These are phyloP conservation scores for Torulaspora gathmanii DNA, from an alignment of 805 yeast species.

Conservation along the genomic window DNA sequence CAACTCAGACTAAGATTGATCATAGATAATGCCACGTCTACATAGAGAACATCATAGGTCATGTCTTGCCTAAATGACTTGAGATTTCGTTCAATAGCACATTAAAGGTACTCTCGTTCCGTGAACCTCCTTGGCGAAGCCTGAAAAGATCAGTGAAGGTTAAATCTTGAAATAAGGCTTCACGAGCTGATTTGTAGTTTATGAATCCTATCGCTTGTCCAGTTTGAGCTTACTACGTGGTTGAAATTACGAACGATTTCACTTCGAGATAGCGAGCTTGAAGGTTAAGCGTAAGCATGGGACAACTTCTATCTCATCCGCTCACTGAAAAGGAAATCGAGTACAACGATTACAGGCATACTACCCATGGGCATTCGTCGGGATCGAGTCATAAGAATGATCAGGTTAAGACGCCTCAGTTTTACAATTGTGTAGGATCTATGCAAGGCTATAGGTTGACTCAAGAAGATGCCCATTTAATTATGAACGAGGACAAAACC, in stretches of 20 bases:
- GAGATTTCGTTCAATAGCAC: background rate
- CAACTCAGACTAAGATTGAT: constrained; percentile 2
- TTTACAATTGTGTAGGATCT: constrained; percentile 58
- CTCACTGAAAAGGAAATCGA: constrained; percentile 62
- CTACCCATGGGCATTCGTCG: constrained; percentile 9
- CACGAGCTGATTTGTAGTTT: background rate
- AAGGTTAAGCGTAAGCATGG: constrained; percentile 43
- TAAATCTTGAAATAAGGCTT: background rate
- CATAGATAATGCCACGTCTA: background rate
- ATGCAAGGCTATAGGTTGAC: constrained; percentile 75
- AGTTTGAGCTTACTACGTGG: background rate
- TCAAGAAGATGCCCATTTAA: constrained; percentile 73
- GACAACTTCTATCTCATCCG: constrained; percentile 70
- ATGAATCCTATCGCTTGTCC: background rate
- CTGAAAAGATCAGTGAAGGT: background rate
- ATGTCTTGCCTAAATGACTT: background rate
- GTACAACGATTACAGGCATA: constrained; percentile 35
- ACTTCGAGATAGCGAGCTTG: background rate
- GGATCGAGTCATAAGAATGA: constrained; percentile 2
- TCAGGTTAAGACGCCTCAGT: constrained; percentile 33
- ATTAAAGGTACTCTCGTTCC: background rate
- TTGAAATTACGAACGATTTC: background rate
- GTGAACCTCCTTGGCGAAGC: constrained; percentile 1
- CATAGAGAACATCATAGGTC: background rate
- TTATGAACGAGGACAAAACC: constrained; percentile 43